Evolutionary conservation across 371 early-diverging fungal species (phyloP), one percentile per base, ranked within the genome.

Genomic region (Syncephalastrum sp.): DNA sequence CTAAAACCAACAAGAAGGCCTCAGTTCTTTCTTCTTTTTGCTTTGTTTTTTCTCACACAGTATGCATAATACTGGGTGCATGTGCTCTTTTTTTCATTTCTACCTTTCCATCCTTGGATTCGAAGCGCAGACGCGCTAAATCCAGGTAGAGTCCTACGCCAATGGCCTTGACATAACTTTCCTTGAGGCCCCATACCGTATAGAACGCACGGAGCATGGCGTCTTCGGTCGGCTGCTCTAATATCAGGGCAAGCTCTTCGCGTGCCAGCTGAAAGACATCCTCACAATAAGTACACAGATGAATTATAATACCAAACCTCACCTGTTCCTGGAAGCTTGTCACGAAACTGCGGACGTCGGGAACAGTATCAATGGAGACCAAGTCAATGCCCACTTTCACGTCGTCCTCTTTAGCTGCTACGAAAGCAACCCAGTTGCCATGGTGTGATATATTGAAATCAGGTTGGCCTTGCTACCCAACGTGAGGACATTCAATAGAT

Each of bases 361-460:
- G 64, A 25, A 74, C 64, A 48, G 68, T 19, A 49, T 77, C 73
- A 17, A 79, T 64, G 25, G 50, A 54, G 7, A 77, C 77, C 14
- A 80, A 73, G 64, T 87, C 85, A 2, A 84, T 65, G 25, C 87
- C 87, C 24, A 87, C 65, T 8, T 54, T 50, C 43, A 59, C 53
- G 42, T 50, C 42, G 17, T 53, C 41, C 52, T 42, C 45, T 29
- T 47, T 49, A 41, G 60, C 61, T 13, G 72, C 73, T 13, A 69
- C 78, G 25, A 81, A 72, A 17, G 81, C 70, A 16, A 83, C 82
- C 83, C 81, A 87, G 65, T 82, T 70, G n/a, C 84, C 85, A 60
- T 83, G 82, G 72, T 87, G 87, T 12, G 85, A 83, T 42, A 72
- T 61, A 68, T 87, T 87, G 55, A 78, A 85, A 54, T 79, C 77